phyloP scores from a whole-genome alignment of 2,329 filamentous ascomycete genomes.

The Claviceps sp. region DNA sequence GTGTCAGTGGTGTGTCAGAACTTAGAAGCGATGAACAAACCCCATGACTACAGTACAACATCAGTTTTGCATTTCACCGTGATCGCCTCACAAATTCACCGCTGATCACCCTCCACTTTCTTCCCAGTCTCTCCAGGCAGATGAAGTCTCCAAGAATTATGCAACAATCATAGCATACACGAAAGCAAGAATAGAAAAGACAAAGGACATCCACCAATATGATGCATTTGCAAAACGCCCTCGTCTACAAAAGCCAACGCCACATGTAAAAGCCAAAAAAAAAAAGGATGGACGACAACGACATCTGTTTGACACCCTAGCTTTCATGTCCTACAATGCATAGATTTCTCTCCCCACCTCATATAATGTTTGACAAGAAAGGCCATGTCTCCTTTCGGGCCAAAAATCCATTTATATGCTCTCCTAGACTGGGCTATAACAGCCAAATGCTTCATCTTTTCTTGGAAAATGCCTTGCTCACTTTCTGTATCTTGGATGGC shows the following conservation, averaged over 20 bases:
- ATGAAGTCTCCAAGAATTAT: too few species aligned
- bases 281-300: neutral
- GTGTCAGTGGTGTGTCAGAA: too few species aligned
- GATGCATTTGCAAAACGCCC: neutral
- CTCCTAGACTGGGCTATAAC: neutral
- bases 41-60: too few species aligned
- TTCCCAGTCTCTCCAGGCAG: too few species aligned
- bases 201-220: neutral
- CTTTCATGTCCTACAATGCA: neutral
- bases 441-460: conserved; percentile 16
- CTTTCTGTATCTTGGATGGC: conserved; percentile 32
- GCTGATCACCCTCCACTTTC: too few species aligned
- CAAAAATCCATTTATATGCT: neutral
- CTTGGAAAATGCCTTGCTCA: conserved; percentile 22
- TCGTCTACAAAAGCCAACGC: conserved; percentile 6
- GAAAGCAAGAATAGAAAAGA: neutral
- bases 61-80: too few species aligned
- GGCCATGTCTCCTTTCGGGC: neutral
- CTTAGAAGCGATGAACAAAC: too few species aligned
- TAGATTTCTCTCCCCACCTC: too few species aligned
- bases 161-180: neutral
- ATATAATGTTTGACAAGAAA: neutral
- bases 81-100: too few species aligned
- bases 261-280: conserved; percentile 3
- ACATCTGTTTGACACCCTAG: neutral